Evolutionary conservation across 2,329 filamentous ascomycete genomes (phyloP), one percentile per base, ranked within the genome.

Genomic region (Domatiomyces catenatus): DNA sequence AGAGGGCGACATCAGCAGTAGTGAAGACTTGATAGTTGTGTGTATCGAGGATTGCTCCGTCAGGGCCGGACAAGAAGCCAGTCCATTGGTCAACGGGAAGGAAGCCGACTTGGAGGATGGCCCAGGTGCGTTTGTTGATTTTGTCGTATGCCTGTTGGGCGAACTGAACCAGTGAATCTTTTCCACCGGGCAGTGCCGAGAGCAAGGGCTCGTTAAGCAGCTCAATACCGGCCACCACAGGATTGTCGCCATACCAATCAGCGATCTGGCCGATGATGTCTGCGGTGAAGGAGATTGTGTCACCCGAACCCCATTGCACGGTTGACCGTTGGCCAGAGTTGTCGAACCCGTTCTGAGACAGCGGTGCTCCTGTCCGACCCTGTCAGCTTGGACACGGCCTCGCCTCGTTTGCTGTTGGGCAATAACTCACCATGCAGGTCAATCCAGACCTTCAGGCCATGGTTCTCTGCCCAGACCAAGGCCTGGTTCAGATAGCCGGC

Each of bases 11-110:
- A 24, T 75, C 66, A 0, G 65, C 67, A 20, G 71, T 64, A 52
- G 69, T 71, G 65, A 84, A 84, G 52, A 80, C 71, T 61, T 83
- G 76, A 61, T 84, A 85, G 60, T 84, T 78, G 61, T 85, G 81
- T 52, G 81, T 79, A 60, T 85, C 81, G 54, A 85, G 65, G 45
- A 76, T 74, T 42, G 82, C 73, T 52, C 66, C 64, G 8, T 65
- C 67, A 24, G 63, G 60, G 18, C 75, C 72, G 0, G 66, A 68
- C 58, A 82, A 69, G 63, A 77, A 79, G 4, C 71, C 75, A 58
- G 84, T 84, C 75, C 77, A 84, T 5, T 67, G 69, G 44, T 65
- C 70, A 0, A 76, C 71, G 1, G 68, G 58, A 22, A 59, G 47
- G 53, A 71, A 71, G 0, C 67, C 69, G 47, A 71, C 69, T 18